These are phyloP conservation scores for Vachellia pachyceras DNA, from an alignment of 306 rosid species.

Conservation along the genomic window DNA sequence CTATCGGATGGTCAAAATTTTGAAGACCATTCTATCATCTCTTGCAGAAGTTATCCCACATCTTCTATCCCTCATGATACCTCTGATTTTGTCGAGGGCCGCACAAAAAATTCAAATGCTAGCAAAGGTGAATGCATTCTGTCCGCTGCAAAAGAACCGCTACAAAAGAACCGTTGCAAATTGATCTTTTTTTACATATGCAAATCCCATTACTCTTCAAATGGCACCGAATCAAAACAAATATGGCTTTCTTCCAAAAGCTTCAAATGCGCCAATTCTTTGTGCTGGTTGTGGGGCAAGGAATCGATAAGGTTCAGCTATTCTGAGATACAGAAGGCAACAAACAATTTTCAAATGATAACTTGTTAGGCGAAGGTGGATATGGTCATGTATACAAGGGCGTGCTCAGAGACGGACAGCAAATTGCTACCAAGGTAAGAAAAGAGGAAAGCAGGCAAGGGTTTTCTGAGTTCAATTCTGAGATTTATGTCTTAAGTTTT, in stretches of 20 bases:
- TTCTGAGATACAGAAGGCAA: not conserved
- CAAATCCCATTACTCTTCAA: not conserved
- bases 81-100: conserved; percentile 36
- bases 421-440: conserved; percentile 1
- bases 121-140: not conserved
- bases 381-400: conserved; percentile 5
- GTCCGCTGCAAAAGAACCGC: too few species aligned
- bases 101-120: conserved; percentile 39
- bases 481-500: conserved; percentile 11
- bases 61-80: conserved; percentile 42
- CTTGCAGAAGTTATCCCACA: conserved; percentile 42
- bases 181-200: too few species aligned
- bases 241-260: not conserved
- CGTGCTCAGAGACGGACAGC: conserved; percentile 2
- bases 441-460: conserved; percentile 3
- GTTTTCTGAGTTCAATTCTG: conserved; percentile 2
- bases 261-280: not conserved
- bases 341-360: conserved; percentile 6
- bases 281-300: conserved; percentile 3
- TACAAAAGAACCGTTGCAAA: too few species aligned
- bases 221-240: not conserved
- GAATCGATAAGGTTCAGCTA: not conserved
- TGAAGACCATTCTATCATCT: conserved; percentile 28
- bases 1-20: not conserved
- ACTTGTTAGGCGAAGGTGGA: conserved; percentile 8